Evolutionary conservation across 2,329 filamentous ascomycete species (phyloP).

Genomic region (Clarireedia hainanense): DNA sequence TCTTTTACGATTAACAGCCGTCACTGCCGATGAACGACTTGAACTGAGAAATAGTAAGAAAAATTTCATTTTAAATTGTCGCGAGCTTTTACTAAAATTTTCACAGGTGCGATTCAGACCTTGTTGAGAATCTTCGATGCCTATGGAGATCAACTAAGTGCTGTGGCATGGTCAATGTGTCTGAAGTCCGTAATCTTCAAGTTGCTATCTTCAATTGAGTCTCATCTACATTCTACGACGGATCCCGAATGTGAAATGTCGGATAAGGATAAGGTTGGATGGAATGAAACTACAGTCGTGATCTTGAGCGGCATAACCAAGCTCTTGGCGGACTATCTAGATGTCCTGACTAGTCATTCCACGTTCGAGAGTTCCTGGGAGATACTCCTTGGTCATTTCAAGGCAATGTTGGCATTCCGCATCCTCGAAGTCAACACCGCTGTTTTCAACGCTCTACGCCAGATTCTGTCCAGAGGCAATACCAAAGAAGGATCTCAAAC

Average conservation of each 20-base stretch:
- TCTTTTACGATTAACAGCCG: conserved; percentile 60
- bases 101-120: conserved; percentile 71
- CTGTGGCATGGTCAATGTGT: conserved; percentile 77
- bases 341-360: conserved; percentile 56
- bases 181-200: conserved; percentile 74
- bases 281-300: conserved; percentile 68
- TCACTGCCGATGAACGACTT: conserved; percentile 62
- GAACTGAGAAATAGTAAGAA: conserved; percentile 67
- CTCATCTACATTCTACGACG: conserved; percentile 38
- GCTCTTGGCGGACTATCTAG: conserved; percentile 69
- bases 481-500: conserved; percentile 34
- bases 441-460: conserved; percentile 57
- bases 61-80: neutral
- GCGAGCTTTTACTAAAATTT: conserved; percentile 26
- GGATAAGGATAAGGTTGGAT: conserved; percentile 44
- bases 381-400: conserved; percentile 62
- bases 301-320: conserved; percentile 66
- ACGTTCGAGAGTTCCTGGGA: conserved; percentile 70
- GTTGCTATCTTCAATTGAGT: conserved; percentile 63
- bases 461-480: conserved; percentile 46
- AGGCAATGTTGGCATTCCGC: conserved; percentile 52
- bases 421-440: conserved; percentile 66
- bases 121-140: conserved; percentile 86
- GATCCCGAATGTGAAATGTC: conserved; percentile 29
- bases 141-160: conserved; percentile 71